Evolutionary conservation across 345 rosid genomes (phyloP).

Genomic region (Firmiana major): DNA sequence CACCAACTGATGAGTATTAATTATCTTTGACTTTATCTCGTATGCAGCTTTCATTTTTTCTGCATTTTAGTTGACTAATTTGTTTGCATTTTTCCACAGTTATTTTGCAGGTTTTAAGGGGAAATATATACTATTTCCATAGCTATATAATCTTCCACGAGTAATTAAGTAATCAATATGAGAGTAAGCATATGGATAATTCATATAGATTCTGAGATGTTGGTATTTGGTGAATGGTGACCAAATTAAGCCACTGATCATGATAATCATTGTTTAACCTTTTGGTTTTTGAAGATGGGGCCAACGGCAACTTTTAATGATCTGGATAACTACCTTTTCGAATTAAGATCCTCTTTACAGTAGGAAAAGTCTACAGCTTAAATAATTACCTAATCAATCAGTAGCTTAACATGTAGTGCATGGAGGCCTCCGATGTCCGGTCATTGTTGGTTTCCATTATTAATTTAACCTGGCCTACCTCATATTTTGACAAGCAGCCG

Average conservation of each 20-base stretch:
- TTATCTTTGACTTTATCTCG: background rate
- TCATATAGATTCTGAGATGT: background rate
- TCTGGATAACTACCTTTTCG: background rate
- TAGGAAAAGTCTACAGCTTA: background rate
- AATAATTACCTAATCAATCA: background rate
- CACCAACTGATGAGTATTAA: background rate
- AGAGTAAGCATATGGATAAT: background rate
- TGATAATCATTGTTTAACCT: background rate
- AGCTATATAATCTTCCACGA: no score
- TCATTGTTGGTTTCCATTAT: background rate
- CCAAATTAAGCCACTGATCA: background rate
- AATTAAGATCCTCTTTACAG: background rate
- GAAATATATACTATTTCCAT: background rate
- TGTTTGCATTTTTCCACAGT: background rate
- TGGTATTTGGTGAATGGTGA: background rate
- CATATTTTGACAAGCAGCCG: background rate
- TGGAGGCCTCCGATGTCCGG: background rate
- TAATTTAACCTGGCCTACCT: background rate
- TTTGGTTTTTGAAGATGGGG: background rate
- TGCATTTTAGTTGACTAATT: background rate
- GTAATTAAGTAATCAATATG: no score
- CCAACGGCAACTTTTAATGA: background rate
- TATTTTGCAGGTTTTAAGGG: background rate
- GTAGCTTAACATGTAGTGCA: constrained; percentile 10
- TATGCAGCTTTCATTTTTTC: background rate